These are phyloP conservation scores for Torrubiella hemipterigena DNA, from an alignment of 2,329 filamentous ascomycete genomes.

Conservation along the genomic window DNA sequence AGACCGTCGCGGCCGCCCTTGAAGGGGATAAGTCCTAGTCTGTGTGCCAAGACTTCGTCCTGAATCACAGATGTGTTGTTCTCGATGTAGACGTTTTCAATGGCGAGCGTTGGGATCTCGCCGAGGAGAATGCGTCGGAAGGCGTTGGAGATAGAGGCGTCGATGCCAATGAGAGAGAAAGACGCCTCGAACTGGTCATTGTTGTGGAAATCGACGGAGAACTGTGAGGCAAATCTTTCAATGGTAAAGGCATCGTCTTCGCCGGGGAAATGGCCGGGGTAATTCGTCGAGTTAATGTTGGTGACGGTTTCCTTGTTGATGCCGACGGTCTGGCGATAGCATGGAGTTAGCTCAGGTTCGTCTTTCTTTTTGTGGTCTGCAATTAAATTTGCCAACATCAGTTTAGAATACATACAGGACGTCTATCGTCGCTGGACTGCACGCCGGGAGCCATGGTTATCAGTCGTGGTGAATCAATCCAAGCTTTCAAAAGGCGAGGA, in stretches of 20 bases:
- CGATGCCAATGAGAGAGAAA: slow-evolving; percentile 86
- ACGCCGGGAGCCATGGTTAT: too few relatives aligned
- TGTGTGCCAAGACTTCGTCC: slow-evolving; percentile 87
- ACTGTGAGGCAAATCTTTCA: slow-evolving; percentile 56
- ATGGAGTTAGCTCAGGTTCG: too few relatives aligned
- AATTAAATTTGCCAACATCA: neutral
- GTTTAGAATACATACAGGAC: too few relatives aligned
- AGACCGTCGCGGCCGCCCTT: slow-evolving; percentile 68
- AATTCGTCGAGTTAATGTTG: slow-evolving; percentile 81
- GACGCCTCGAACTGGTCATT: slow-evolving; percentile 66
- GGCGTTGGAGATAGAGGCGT: slow-evolving; percentile 89
- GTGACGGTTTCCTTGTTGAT: slow-evolving; percentile 86
- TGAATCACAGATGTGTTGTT: slow-evolving; percentile 98
- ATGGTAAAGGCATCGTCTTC: slow-evolving; percentile 77
- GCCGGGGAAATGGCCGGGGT: slow-evolving; percentile 79
- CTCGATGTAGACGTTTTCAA: slow-evolving; percentile 84
- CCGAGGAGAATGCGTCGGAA: slow-evolving; percentile 93
- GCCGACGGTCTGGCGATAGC: slow-evolving; percentile 55
- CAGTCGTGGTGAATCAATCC: too few relatives aligned
- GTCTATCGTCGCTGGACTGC: too few relatives aligned
- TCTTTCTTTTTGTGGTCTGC: too few relatives aligned
- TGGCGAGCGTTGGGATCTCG: slow-evolving; percentile 87
- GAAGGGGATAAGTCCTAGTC: slow-evolving; percentile 83
- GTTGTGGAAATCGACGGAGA: slow-evolving; percentile 72
- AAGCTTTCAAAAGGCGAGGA: too few relatives aligned